Evolutionary conservation across 495 filamentous ascomycete genomes (phyloP).

Genomic region (Xylaria castorea): DNA sequence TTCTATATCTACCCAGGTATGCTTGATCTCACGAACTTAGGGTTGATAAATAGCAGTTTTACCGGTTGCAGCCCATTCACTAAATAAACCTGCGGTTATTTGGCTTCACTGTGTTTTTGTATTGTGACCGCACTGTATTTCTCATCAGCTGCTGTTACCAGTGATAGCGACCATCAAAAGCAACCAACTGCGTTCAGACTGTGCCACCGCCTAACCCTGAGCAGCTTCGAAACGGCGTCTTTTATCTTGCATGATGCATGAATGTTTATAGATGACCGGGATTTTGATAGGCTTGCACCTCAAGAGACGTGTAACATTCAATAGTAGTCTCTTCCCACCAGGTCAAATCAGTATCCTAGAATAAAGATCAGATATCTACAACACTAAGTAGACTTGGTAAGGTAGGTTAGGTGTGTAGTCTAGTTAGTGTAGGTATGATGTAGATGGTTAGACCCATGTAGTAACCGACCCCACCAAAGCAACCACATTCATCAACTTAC

Average conservation of each 20-base stretch:
- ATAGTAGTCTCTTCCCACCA: not conserved
- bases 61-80: not conserved
- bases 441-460: conserved; percentile 1
- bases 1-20: not conserved
- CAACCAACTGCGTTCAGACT: not conserved
- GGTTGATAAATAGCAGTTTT: not conserved
- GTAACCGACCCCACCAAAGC: conserved; percentile 17
- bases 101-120: not conserved
- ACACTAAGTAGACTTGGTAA: not conserved
- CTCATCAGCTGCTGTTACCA: not conserved
- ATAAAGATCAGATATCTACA: not conserved
- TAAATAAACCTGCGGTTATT: not conserved
- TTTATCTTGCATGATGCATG: conserved; percentile 23
- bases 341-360: not conserved
- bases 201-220: conserved; percentile 7
- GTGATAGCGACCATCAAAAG: not conserved
- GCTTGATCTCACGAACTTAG: not conserved
- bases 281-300: conserved; percentile 3
- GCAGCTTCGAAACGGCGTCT: conserved; percentile 5
- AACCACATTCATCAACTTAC: conserved; percentile 29
- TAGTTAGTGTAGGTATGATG: not conserved
- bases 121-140: conserved; percentile 20
- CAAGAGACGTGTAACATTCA: not conserved
- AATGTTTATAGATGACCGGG: not conserved
- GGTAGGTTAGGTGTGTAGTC: not conserved